Evolutionary conservation across 2,329 filamentous ascomycete species (phyloP), one percentile per base, ranked within the genome.

Genomic region (Trichoderma gracile): DNA sequence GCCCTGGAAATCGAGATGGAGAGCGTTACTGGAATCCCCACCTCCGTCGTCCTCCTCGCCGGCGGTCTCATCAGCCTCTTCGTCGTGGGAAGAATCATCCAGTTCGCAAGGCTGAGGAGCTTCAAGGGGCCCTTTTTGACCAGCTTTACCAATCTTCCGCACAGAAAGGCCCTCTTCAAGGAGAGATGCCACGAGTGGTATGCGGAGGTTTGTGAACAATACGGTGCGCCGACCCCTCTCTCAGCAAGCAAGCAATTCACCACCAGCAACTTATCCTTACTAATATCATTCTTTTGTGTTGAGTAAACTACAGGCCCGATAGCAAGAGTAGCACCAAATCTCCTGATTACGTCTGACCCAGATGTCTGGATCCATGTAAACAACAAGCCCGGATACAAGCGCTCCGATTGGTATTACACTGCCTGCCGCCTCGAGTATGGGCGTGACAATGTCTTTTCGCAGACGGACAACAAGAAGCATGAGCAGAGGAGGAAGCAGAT

Each of bases 371-470:
- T 74, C 52, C 79, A 72, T 71, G 79, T 78, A 69, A 80, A 76
- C 71, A 77, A 72, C 55, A 75, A 77, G 4, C 76, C 76, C 2
- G 75, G 73, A 3, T 83, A 82, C 54, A 78, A 72, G 54, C 74
- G 78, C 14, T 75, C 74, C 3, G 70, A 74, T 19, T 82, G 79
- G 78, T 82, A 76, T 63, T 79, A 78, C 23, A 78, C 81, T 45
- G 77, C 78, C 3, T 75, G 79, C 47, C 78, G 80, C 3, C 76
- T 84, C 27, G 80, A 86, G 65, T 78, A 81, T 5, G 78, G 79
- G 0, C 74, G 76, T 5, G 81, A 86, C 68, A 85, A 82, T 62
- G 75, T 86, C 40, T 85, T 87, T 65, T 81, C 78, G 2, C 77
- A 82, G 67, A 78, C 78, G 5, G 76, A 85, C 64, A 81, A 80